Percentiles rank a stretch among this genome's conserved stretches.
Conservation (phyloP, 768 basidiomycete species). For the Plicaturopsis crispa region DNA sequence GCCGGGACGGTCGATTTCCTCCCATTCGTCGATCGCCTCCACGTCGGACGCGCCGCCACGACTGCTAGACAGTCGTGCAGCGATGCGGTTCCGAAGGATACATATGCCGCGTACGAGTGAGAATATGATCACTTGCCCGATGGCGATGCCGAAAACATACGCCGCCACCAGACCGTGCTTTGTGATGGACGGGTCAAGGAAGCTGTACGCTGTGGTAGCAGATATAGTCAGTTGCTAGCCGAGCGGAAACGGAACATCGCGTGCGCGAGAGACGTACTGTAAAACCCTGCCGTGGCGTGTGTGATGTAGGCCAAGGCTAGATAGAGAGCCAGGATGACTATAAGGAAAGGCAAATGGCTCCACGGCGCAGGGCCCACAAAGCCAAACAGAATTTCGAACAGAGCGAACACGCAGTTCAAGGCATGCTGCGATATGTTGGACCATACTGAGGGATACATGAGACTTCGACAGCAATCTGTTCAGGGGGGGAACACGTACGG, state of each 20-base stretch:
- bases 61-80: constrained; percentile 8
- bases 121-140: constrained; percentile 47
- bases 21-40: constrained; percentile 37
- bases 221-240: background rate
- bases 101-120: constrained; percentile 33
- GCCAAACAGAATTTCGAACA: constrained; percentile 52
- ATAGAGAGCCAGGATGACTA: constrained; percentile 48
- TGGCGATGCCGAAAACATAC: constrained; percentile 55
- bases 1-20: constrained; percentile 25
- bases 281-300: constrained; percentile 49
- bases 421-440: constrained; percentile 52
- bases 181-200: constrained; percentile 55
- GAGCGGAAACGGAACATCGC: background rate
- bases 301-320: constrained; percentile 67
- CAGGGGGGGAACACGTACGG: too few relatives aligned
- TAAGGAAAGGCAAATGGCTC: constrained; percentile 35
- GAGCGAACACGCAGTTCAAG: constrained; percentile 47
- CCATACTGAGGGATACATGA: constrained; percentile 37
- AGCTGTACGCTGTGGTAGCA: constrained; percentile 43
- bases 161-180: constrained; percentile 39
- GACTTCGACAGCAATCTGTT: background rate
- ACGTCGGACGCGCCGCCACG: constrained; percentile 2
- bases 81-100: constrained; percentile 27
- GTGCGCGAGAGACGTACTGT: constrained; percentile 37
- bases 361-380: constrained; percentile 46